Base-by-base conservation (phyloP, 1,284 basidiomycete species). In the Gymnopus androsaceus region DNA sequence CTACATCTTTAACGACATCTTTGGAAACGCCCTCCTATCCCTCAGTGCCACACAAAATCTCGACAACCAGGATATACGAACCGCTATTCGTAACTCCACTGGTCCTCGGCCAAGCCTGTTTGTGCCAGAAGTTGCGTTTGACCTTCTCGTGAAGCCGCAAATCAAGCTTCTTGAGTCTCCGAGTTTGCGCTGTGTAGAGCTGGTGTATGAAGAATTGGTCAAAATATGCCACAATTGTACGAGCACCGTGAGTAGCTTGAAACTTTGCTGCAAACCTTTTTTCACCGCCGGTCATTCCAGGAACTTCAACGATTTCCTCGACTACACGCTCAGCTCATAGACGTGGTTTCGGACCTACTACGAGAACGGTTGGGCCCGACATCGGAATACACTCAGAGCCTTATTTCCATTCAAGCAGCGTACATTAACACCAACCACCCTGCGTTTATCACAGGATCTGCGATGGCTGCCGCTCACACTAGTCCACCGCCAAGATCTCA, bases 181-280 rank as follows among this genome's bases (percentile, higher is more conserved):
- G 6, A 92, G 92, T 73, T 73, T 98, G 73, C 83, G 96, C 38
- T 99, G 97, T 66, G 97, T 99, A 28, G 97, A 99, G 73, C 76
- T 99, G 61, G 97, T 99, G 11, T 99, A 99, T 70, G 97, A 99
- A 72, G 97, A 99, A 73, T 78, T 99, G 53, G 98, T 99, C 68
- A 98, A 98, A 81, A 97, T 99, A 59, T 99, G 97, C 73, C 97
- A 99, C 73, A 98, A 96, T 69, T 98, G 95, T 75, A 97, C 95
- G 7, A 92, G 88, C 67, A 72, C 84, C 51, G 94, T 95, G 66
- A 67, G 83, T 75, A 33, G 51, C 30, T 41, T 19, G n/a, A 19
- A 3, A 31, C 4, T 50, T 48, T 50, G 41, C 23, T 53, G 23
- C 41, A 9, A 27, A 25, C 27, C 41, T 36, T 19, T 14, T 31